These are phyloP conservation scores for Buxus sempervirens DNA, from an alignment of 164 flowering plant species.

Conservation along the genomic window DNA sequence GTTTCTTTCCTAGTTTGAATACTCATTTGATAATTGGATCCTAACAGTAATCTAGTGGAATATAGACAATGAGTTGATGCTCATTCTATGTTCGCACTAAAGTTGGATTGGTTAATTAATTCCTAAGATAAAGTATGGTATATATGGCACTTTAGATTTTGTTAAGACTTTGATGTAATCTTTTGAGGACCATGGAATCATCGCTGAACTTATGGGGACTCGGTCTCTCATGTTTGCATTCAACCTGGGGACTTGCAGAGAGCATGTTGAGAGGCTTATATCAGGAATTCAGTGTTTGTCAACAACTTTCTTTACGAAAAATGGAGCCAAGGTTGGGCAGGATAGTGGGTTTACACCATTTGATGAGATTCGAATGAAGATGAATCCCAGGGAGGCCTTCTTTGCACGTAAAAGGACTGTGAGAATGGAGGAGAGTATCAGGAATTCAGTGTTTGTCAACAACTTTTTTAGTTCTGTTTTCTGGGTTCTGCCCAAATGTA, in stretches of 20 bases:
- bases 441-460: slow-evolving; percentile 35
- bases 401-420: slow-evolving; percentile 51
- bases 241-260: slow-evolving; percentile 36
- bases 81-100: too few relatives aligned
- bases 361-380: slow-evolving; percentile 27
- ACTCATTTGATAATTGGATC: too few relatives aligned
- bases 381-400: slow-evolving; percentile 78
- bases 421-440: slow-evolving; percentile 33
- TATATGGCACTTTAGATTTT: too few relatives aligned
- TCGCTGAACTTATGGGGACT: too few relatives aligned
- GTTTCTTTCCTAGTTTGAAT: too few relatives aligned
- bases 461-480: too few relatives aligned
- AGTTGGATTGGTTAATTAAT: too few relatives aligned
- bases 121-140: too few relatives aligned
- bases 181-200: slow-evolving; percentile 30
- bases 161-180: too few relatives aligned
- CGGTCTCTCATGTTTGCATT: slow-evolving; percentile 40
- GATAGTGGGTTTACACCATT: slow-evolving; percentile 24
- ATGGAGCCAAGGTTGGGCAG: slow-evolving; percentile 3
- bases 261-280: slow-evolving; percentile 39
- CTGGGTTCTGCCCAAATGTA: too few relatives aligned
- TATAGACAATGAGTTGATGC: too few relatives aligned
- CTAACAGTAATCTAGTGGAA: too few relatives aligned
- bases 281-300: slow-evolving; percentile 35
- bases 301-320: neutral